Conservation (phyloP, 2,329 filamentous ascomycete genomes). For the Truncatella angustata region DNA sequence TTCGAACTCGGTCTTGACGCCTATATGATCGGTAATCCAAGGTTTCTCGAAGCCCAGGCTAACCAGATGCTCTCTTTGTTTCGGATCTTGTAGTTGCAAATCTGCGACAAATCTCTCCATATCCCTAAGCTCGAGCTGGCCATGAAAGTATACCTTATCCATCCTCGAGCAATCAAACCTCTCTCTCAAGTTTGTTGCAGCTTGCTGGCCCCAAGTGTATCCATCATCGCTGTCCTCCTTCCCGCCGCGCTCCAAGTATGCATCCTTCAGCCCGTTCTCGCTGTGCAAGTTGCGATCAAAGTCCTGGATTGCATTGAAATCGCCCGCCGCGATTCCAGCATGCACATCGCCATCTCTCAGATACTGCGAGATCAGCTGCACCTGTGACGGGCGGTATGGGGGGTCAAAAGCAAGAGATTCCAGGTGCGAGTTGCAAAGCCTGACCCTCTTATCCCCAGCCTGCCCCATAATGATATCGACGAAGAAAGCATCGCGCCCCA, state of each 20-base stretch:
- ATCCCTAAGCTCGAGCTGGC: conserved; percentile 22
- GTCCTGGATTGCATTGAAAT: conserved; percentile 54
- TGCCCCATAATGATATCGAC: conserved; percentile 38
- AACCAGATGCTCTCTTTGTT: conserved; percentile 21
- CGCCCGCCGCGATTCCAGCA: conserved; percentile 48
- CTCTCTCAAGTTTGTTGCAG: conserved; percentile 33
- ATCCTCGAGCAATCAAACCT: conserved; percentile 48
- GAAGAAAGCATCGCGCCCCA: conserved; percentile 51
- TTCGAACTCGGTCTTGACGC: conserved; percentile 33
- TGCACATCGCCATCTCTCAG: conserved; percentile 26
- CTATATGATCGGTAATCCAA: conserved; percentile 50
- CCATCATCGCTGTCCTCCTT: conserved; percentile 44
- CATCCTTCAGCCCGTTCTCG: conserved; percentile 47
- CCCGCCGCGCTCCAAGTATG: conserved; percentile 48
- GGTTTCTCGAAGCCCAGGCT: conserved; percentile 32
- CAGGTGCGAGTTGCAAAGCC: conserved; percentile 28
- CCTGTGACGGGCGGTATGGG: conserved; percentile 22
- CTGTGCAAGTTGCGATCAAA: conserved; percentile 46
- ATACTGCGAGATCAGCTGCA: conserved; percentile 17
- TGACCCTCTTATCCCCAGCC: conserved; percentile 11
- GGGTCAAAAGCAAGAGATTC: conserved; percentile 25
- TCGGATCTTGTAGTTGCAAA: conserved; percentile 35
- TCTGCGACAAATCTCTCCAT: conserved; percentile 47
- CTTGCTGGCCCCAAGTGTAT: conserved; percentile 57
- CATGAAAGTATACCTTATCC: conserved; percentile 49